Evolutionary conservation across 176 grass and related monocot species (phyloP), one percentile per base, ranked within the genome.

Genomic region (Raddia distichophylla): DNA sequence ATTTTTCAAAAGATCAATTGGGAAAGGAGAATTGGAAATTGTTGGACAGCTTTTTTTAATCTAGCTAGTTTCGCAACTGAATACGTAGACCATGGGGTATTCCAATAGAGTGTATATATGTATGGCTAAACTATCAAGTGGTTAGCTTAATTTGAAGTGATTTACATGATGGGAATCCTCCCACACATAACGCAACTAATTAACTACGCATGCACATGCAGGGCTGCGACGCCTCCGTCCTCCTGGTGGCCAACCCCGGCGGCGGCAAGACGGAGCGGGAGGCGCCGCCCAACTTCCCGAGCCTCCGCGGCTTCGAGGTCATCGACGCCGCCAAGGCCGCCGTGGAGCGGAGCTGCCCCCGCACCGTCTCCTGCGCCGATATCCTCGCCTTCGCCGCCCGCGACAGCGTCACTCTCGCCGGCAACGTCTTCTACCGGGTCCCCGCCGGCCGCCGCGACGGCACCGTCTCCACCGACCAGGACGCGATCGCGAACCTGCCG

Each of bases 371-470:
- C n/a, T 96, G 91, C 71, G 85, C 90, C 14, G 89, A 93, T 66
- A 86, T 93, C 84, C 60, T 91, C 1, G 93, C 90, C 20, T 87
- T 93, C 70, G 90, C 93, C 2, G 85, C 93, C 2, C 85, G 93
- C n/a, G 87, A 90, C 54, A 90, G 89, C 71, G 65, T 91, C 79
- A 46, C 82, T 78, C 93, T 92, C 59, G 77, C 89, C 60, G 90
- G 91, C 78, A 91, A 81, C 81, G 74, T 91, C 50, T 81, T 75
- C 43, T 91, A 92, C 62, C 60, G 61, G 14, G 93, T 95, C 12
- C 78, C 78, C 16, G 70, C 88, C 4, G 91, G 91, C 47, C 91
- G 91, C 37, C 87, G 82, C 37, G 91, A 93, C 66, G 81, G 87
- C 5, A 43, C 2, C 18, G 64, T 87, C 5, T 90, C 88, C 15